phyloP scores from a whole-genome alignment of 306 rosid genomes.

The Vigna mungo region DNA sequence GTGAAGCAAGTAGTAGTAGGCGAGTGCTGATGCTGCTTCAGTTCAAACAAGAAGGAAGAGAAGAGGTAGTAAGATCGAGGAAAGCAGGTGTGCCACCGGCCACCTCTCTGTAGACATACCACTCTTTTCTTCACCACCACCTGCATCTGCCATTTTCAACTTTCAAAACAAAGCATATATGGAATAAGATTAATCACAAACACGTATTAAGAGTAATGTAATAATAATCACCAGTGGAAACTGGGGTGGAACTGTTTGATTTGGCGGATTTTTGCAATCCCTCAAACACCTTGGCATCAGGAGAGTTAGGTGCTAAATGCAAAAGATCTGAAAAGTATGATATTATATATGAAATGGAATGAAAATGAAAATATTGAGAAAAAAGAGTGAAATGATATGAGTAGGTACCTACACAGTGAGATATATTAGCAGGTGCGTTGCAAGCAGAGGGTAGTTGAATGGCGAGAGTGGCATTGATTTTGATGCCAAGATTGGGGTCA shows the following conservation, averaged over 20 bases:
- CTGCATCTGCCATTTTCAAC: constrained; percentile 30
- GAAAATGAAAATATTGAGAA: not conserved
- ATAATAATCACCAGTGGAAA: constrained; percentile 48
- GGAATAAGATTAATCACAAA: not conserved
- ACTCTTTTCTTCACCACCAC: constrained; percentile 51
- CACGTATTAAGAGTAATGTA: not conserved
- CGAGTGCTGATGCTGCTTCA: constrained; percentile 5
- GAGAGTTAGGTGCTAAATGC: constrained; percentile 75
- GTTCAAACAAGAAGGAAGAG: constrained; percentile 40
- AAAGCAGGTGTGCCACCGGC: constrained; percentile 45
- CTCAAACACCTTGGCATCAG: constrained; percentile 69
- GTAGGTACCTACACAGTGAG: constrained; percentile 67
- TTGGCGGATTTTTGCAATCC: constrained; percentile 43
- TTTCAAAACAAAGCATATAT: not conserved
- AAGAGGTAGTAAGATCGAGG: constrained; percentile 46
- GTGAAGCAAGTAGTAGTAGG: not conserved
- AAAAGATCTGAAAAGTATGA: constrained; percentile 61
- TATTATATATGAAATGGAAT: not conserved
- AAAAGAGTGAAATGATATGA: not conserved
- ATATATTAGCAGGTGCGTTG: constrained; percentile 62
- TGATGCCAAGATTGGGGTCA: constrained; percentile 84
- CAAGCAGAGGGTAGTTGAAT: constrained; percentile 69
- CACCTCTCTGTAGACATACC: constrained; percentile 43
- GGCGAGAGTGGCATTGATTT: constrained; percentile 76
- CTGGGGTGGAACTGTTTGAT: constrained; percentile 39